Conservation (phyloP, 768 basidiomycete genomes). For the Tylopilus balloui region DNA sequence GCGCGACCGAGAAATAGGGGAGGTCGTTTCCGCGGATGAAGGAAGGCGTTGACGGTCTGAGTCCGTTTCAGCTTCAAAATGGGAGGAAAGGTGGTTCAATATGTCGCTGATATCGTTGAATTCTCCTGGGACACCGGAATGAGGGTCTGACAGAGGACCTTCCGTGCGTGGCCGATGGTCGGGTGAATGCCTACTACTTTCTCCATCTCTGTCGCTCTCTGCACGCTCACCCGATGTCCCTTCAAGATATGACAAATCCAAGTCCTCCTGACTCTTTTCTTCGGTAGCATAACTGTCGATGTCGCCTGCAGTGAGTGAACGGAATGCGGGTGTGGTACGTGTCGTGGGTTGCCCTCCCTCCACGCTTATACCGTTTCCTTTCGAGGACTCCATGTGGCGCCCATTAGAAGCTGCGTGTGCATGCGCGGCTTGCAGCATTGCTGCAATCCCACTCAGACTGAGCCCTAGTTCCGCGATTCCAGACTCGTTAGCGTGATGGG, state of each 20-base stretch:
- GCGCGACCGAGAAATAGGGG: constrained; percentile 30
- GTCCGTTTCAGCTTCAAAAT: constrained; percentile 58
- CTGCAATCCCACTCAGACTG: constrained; percentile 64
- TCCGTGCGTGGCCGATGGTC: constrained; percentile 19
- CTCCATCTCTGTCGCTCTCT: constrained; percentile 36
- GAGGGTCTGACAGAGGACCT: constrained; percentile 37
- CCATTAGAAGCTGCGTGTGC: constrained; percentile 51
- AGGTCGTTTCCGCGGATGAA: constrained; percentile 29
- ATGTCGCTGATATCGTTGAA: constrained; percentile 76
- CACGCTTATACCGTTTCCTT: constrained; percentile 43
- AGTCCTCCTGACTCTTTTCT: constrained; percentile 43
- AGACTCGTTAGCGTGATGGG: constrained; percentile 15
- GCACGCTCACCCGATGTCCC: constrained; percentile 17
- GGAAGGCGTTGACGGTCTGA: constrained; percentile 39
- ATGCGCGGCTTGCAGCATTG: constrained; percentile 75
- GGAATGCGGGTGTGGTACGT: constrained; percentile 72
- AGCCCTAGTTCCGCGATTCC: constrained; percentile 42
- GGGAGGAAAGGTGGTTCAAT: constrained; percentile 64
- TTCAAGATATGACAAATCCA: constrained; percentile 54
- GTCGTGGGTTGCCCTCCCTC: constrained; percentile 50
- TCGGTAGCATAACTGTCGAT: constrained; percentile 19
- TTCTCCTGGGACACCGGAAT: constrained; percentile 50
- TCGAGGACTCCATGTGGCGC: constrained; percentile 43
- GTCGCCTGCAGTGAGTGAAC: constrained; percentile 62
- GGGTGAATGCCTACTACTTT: constrained; percentile 38